Base-by-base conservation (phyloP, 345 rosid species). In the Lepidium sativum region DNA sequence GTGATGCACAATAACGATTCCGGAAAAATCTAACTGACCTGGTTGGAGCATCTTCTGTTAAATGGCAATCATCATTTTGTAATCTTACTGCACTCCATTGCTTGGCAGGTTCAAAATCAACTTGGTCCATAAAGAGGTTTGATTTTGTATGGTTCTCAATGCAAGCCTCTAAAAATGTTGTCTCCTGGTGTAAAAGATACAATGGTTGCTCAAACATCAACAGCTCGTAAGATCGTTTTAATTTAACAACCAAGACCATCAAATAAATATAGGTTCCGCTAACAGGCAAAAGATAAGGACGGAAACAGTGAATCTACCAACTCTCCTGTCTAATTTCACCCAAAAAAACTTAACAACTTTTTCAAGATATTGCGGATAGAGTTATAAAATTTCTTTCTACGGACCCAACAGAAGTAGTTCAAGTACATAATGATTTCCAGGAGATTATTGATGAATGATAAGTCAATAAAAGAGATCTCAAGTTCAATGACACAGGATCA, bases 61-160 rank as follows among this genome's bases (percentile, higher is more conserved):
- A 72, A 35, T 64, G 68, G 51, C 60, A 67, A 48, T 80, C 87
- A 65, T 85, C 89, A 59, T 78, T 81, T 53, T 80, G 84, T 58
- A 88, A 63, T 55, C 81, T 66, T 63, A 77, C 77, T 18, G 94
- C 95, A 75, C 47, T 82, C 97, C 97, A 91, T 73, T 79, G 72
- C 70, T 79, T 87, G 51, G 97, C 79, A 51, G 99, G 96, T 79
- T 94, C 99, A 78, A 94, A 94, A 77, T 94, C 97, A 71, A 91
- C 97, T 88, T 85, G 96, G 74, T 91, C 97, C 97, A 94, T 85
- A 50, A 84, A 88, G 74, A 90, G 95, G 78, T 80, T 86, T 40
- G 91, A 69, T 77, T 94, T 94, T 63, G 96, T 88, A 70, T 88
- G 97, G 77, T 91, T 94, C 72, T 91, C 96, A 69, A 94, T 83